phyloP scores from a whole-genome alignment of 495 filamentous ascomycete genomes.

The Collariella sp. region DNA sequence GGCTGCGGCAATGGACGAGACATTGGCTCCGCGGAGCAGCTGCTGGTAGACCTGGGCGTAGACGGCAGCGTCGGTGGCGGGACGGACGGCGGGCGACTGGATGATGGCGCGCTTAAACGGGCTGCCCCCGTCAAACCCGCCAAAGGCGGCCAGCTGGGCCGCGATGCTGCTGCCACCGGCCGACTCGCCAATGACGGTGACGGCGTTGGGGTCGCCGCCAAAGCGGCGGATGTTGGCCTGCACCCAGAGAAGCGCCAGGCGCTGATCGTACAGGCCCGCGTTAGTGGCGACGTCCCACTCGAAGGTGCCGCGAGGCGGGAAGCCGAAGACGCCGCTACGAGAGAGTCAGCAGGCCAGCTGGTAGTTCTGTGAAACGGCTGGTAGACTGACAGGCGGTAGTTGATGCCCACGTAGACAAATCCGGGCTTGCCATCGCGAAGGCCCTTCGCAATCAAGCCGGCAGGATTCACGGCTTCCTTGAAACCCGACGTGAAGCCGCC shows the following conservation, averaged over 20 bases:
- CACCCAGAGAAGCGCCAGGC: conserved; percentile 9
- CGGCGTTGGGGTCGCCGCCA: no score
- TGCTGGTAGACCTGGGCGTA: conserved; percentile 1
- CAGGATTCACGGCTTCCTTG: conserved; percentile 9
- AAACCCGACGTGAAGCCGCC: conserved; percentile 5
- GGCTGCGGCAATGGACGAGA: neutral
- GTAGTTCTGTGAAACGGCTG: neutral
- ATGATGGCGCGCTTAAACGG: no score
- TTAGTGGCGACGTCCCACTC: conserved; percentile 7
- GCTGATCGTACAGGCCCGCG: conserved; percentile 14
- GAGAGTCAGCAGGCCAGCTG: neutral
- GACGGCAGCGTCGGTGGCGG: conserved; percentile 2
- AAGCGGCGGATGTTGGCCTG: conserved; percentile 9
- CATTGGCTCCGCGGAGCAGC: neutral
- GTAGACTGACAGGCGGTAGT: conserved; percentile 12
- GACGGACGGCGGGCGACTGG: no score
- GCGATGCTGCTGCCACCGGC: no score
- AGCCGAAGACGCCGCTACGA: neutral
- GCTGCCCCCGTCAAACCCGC: no score
- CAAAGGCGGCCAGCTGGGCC: no score
- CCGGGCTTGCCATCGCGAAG: conserved; percentile 2
- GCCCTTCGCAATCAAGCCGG: conserved; percentile 6
- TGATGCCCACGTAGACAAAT: conserved; percentile 10
- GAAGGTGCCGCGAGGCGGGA: neutral
- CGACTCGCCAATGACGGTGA: no score